Evolutionary conservation across 2,329 filamentous ascomycete genomes (phyloP).

Genomic region (Metarhizium album): DNA sequence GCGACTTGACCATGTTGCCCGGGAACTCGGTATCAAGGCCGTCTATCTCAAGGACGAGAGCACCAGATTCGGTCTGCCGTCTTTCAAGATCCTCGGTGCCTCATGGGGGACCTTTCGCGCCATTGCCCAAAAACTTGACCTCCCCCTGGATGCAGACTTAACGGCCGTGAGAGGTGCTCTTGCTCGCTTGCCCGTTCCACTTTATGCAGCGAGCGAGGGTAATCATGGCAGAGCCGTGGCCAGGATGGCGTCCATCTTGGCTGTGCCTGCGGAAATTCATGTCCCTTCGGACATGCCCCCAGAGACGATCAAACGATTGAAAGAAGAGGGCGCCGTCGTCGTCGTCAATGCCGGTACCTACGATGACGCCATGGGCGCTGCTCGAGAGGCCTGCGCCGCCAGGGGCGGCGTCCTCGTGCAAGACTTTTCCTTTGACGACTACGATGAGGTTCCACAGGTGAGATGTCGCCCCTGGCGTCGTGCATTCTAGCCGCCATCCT

Average conservation of each 20-base stretch:
- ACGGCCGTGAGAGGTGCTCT: conserved; percentile 28
- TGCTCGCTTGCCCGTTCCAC: conserved; percentile 19
- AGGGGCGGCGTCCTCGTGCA: conserved; percentile 47
- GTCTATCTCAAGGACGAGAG: conserved; percentile 65
- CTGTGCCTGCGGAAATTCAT: conserved; percentile 45
- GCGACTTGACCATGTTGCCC: conserved; percentile 41
- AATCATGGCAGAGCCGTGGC: conserved; percentile 69
- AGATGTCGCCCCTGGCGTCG: conserved; percentile 3
- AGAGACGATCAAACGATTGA: conserved; percentile 43
- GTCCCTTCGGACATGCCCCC: conserved; percentile 50
- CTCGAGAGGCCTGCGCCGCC: conserved; percentile 29
- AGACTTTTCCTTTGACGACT: conserved; percentile 58
- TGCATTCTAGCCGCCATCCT: neutral
- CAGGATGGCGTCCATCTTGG: conserved; percentile 52
- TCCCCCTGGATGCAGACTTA: conserved; percentile 31
- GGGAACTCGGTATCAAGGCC: conserved; percentile 42
- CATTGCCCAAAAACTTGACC: conserved; percentile 31
- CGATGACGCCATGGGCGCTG: conserved; percentile 47
- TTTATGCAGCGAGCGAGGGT: conserved; percentile 61
- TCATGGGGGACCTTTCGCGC: conserved; percentile 60
- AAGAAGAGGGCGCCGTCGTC: conserved; percentile 51
- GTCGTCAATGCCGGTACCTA: conserved; percentile 47
- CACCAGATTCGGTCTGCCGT: conserved; percentile 54
- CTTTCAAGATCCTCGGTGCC: conserved; percentile 73
- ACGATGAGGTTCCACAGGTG: conserved; percentile 52